These are phyloP conservation scores for Dothidotthia symphoricarpi DNA, from an alignment of 2,329 filamentous ascomycete genomes.

Conservation along the genomic window DNA sequence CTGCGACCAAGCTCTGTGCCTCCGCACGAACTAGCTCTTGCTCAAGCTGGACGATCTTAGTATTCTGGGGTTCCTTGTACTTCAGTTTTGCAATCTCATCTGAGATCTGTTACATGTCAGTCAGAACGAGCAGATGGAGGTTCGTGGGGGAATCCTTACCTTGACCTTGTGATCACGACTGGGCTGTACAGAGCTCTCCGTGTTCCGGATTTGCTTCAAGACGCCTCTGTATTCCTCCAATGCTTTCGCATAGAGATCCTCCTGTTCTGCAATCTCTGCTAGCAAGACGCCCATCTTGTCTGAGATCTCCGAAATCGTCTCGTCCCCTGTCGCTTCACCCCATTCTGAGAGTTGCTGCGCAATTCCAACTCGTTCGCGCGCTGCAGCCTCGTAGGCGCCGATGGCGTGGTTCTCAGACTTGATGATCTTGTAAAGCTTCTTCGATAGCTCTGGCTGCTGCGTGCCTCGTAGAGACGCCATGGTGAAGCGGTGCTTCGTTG, in stretches of 20 bases:
- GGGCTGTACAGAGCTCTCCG: slow-evolving; percentile 91
- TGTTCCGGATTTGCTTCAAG: slow-evolving; percentile 92
- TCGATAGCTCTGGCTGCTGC: slow-evolving; percentile 82
- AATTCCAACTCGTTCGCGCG: slow-evolving; percentile 78
- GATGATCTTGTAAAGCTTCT: slow-evolving; percentile 86
- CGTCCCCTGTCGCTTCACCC: slow-evolving; percentile 89
- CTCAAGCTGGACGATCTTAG: slow-evolving; percentile 79
- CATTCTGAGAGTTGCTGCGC: slow-evolving; percentile 92
- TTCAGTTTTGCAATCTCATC: slow-evolving; percentile 93
- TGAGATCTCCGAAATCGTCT: slow-evolving; percentile 81
- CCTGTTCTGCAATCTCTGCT: slow-evolving; percentile 89
- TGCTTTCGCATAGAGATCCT: slow-evolving; percentile 81
- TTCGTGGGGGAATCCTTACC: slow-evolving; percentile 29
- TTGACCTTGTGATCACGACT: slow-evolving; percentile 83
- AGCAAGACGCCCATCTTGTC: slow-evolving; percentile 95
- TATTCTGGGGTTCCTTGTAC: slow-evolving; percentile 83
- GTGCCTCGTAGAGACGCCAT: slow-evolving; percentile 83
- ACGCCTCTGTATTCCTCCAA: slow-evolving; percentile 80
- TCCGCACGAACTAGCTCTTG: slow-evolving; percentile 96
- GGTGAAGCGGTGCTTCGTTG: slow-evolving; percentile 69
- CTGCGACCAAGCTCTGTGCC: slow-evolving; percentile 91
- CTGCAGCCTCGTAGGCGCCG: slow-evolving; percentile 77
- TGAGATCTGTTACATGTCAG: slow-evolving; percentile 55
- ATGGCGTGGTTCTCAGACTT: slow-evolving; percentile 93
- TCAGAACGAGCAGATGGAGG: background rate